These are phyloP conservation scores for Penicillium subrubescens DNA, from an alignment of 495 filamentous ascomycete species.

Conservation along the genomic window DNA sequence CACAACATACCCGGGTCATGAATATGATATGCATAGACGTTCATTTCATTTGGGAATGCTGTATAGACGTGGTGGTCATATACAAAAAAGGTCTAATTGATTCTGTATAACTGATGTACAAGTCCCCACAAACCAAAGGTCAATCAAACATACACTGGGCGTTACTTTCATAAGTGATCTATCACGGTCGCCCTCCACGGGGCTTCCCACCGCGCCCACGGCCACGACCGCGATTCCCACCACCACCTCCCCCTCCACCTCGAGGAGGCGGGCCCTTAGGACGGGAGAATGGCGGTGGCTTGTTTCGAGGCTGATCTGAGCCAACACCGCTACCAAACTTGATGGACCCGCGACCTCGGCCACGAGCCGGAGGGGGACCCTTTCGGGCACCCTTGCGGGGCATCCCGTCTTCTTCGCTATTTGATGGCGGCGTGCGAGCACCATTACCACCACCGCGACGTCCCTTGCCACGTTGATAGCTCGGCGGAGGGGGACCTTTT, in stretches of 20 bases:
- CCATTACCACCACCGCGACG: slow-evolving; percentile 8
- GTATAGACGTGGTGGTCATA: not conserved
- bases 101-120: not conserved
- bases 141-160: not conserved
- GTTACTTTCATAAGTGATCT: slow-evolving; percentile 2
- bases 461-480: slow-evolving; percentile 18
- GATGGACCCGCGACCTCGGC: slow-evolving; percentile 31
- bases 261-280: slow-evolving; percentile 11
- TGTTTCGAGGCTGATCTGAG: slow-evolving; percentile 14
- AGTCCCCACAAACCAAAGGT: not conserved
- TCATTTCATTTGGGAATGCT: not conserved
- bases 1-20: not conserved
- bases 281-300: slow-evolving; percentile 7
- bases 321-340: slow-evolving; percentile 24
- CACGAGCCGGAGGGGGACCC: slow-evolving; percentile 22
- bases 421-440: slow-evolving; percentile 7
- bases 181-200: slow-evolving; percentile 1
- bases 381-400: slow-evolving; percentile 22
- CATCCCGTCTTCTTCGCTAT: slow-evolving; percentile 20
- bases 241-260: slow-evolving; percentile 16
- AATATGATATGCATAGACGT: not conserved
- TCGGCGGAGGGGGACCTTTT: not conserved
- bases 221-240: slow-evolving; percentile 7
- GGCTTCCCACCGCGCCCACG: slow-evolving; percentile 8
- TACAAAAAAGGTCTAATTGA: not conserved